Conservation (phyloP, 2,329 filamentous ascomycete genomes). For the Diaporthe sp. region DNA sequence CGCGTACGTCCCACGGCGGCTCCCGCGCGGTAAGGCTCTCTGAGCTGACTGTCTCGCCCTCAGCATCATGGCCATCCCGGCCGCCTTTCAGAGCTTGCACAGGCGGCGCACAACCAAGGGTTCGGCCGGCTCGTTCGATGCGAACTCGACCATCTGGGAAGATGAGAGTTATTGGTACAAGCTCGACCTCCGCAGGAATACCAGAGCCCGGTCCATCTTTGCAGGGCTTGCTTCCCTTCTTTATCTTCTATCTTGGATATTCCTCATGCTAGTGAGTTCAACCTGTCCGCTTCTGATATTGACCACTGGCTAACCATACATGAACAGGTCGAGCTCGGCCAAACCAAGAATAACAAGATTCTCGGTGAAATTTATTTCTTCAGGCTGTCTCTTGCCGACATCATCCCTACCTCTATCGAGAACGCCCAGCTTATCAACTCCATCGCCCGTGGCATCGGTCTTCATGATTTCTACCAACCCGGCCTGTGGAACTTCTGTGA, state of each 20-base stretch:
- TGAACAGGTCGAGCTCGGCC: slow-evolving; percentile 75
- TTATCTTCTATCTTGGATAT: slow-evolving; percentile 81
- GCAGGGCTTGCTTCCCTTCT: slow-evolving; percentile 75
- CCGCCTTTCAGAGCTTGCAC: slow-evolving; percentile 35
- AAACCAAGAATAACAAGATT: slow-evolving; percentile 70
- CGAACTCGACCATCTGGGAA: slow-evolving; percentile 31
- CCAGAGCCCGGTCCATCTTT: slow-evolving; percentile 69
- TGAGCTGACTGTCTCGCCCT: slow-evolving; percentile 32
- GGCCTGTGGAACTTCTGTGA: slow-evolving; percentile 95
- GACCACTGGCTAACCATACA: slow-evolving; percentile 26
- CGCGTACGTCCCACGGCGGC: background rate
- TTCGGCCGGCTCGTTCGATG: slow-evolving; percentile 39
- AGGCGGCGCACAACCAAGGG: slow-evolving; percentile 37
- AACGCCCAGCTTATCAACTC: slow-evolving; percentile 85
- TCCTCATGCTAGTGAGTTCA: slow-evolving; percentile 78
- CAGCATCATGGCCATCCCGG: slow-evolving; percentile 34
- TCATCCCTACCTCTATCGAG: slow-evolving; percentile 80
- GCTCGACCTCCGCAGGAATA: slow-evolving; percentile 58
- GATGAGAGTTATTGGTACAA: slow-evolving; percentile 38
- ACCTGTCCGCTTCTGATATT: background rate
- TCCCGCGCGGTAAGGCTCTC: background rate
- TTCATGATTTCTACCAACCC: slow-evolving; percentile 95
- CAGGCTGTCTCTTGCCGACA: slow-evolving; percentile 83
- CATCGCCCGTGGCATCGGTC: slow-evolving; percentile 85
- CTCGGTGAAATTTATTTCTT: slow-evolving; percentile 85